Percentiles rank a stretch among this genome's conserved stretches.
Conservation (phyloP, 441 rosid species). For the Capsella rubella region DNA sequence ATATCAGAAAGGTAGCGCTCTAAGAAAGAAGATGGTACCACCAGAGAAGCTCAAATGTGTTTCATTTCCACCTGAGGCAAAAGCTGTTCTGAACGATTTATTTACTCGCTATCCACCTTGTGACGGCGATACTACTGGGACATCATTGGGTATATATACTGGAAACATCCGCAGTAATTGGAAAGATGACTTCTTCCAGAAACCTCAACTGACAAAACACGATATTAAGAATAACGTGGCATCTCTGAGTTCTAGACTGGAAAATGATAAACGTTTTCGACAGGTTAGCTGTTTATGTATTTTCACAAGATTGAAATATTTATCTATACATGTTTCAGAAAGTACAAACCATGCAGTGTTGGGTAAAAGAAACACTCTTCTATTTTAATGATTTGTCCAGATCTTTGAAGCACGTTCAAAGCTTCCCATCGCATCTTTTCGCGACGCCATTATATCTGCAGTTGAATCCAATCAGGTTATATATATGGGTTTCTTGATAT, state of each 20-base stretch:
- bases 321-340: conserved; percentile 23
- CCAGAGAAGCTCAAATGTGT: conserved; percentile 40
- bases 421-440: conserved; percentile 88
- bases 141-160: conserved; percentile 40
- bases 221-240: conserved; percentile 52
- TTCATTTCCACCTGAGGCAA: conserved; percentile 67
- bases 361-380: background rate
- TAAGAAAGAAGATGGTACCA: background rate
- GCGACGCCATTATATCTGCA: conserved; percentile 73
- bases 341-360: conserved; percentile 11
- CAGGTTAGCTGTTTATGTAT: conserved; percentile 58
- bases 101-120: conserved; percentile 84
- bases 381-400: conserved; percentile 49
- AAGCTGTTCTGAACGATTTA: conserved; percentile 66
- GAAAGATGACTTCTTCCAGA: conserved; percentile 73
- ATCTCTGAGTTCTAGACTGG: conserved; percentile 56
- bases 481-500: conserved; percentile 26
- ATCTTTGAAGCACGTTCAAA: conserved; percentile 66
- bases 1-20: background rate
- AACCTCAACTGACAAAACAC: conserved; percentile 44
- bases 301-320: conserved; percentile 10
- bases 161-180: conserved; percentile 29
- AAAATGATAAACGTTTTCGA: conserved; percentile 35
- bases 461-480: conserved; percentile 81
- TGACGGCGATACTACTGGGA: conserved; percentile 54